Conservation (phyloP, 805 yeast species). For the Pichia heedii region DNA sequence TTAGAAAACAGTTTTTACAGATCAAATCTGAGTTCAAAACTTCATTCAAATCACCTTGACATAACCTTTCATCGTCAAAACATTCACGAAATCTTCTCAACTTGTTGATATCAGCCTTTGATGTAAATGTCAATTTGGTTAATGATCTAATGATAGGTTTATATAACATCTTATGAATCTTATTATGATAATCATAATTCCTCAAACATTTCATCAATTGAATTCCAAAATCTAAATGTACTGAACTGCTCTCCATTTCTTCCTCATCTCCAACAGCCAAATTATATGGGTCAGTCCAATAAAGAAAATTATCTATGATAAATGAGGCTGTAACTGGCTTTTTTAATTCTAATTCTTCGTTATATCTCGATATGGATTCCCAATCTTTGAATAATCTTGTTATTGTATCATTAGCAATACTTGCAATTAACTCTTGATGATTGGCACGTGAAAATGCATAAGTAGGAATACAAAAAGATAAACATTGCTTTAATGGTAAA, state of each 20-base stretch:
- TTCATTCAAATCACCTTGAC: constrained; percentile 20
- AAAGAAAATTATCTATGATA: constrained; percentile 60
- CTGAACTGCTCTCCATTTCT: constrained; percentile 32
- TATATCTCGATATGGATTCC: constrained; percentile 31
- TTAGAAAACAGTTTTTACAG: constrained; percentile 17
- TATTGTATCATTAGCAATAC: constrained; percentile 59
- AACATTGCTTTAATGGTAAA: constrained; percentile 63
- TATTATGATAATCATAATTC: constrained; percentile 36
- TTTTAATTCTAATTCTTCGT: constrained; percentile 21
- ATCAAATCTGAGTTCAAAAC: constrained; percentile 18
- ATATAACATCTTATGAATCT: constrained; percentile 41
- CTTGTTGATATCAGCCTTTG: constrained; percentile 14
- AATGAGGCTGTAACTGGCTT: constrained; percentile 35
- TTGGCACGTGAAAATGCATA: constrained; percentile 66
- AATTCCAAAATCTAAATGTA: constrained; percentile 49
- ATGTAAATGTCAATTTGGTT: constrained; percentile 38
- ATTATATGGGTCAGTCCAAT: constrained; percentile 79
- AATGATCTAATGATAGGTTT: constrained; percentile 46
- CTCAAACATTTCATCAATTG: constrained; percentile 45
- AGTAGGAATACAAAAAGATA: constrained; percentile 83
- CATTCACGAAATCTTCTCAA: constrained; percentile 17
- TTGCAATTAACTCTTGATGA: constrained; percentile 61
- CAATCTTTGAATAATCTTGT: constrained; percentile 41
- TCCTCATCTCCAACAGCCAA: constrained; percentile 42
- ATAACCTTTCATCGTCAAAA: constrained; percentile 16